Percentiles rank a stretch among this genome's conserved stretches.
phyloP scores from a whole-genome alignment of 148 eudicot species.

The Silene latifolia region DNA sequence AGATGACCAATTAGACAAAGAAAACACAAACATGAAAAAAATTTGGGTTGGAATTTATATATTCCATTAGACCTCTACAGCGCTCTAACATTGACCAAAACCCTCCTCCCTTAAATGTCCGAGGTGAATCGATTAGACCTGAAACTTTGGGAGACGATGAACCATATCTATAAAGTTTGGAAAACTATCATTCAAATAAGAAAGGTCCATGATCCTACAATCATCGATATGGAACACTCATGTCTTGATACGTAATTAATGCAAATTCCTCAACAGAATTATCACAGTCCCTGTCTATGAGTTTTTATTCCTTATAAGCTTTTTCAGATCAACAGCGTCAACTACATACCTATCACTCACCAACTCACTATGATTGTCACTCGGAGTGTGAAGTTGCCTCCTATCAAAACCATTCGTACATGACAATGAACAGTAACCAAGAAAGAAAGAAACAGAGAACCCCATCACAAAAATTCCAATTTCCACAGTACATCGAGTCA shows the following conservation, averaged over 20 bases:
- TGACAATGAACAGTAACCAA: neutral
- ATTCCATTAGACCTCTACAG: neutral
- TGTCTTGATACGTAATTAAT: neutral
- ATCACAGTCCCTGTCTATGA: neutral
- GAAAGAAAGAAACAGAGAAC: neutral
- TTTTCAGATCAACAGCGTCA: neutral
- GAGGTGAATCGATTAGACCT: neutral
- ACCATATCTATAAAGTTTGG: neutral
- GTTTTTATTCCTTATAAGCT: slow-evolving; percentile 6
- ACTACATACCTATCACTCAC: neutral
- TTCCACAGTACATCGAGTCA: neutral
- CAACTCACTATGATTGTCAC: neutral
- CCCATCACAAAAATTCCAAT: neutral
- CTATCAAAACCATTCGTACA: slow-evolving; percentile 3
- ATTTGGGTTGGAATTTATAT: neutral
- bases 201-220: neutral
- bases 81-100: neutral
- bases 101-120: neutral
- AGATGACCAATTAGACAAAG: neutral
- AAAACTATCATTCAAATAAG: neutral
- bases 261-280: neutral
- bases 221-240: neutral
- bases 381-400: neutral
- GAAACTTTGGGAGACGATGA: neutral
- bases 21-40: neutral